Evolutionary conservation across 306 rosid species (phyloP).

Genomic region (Potentilla sterilis): DNA sequence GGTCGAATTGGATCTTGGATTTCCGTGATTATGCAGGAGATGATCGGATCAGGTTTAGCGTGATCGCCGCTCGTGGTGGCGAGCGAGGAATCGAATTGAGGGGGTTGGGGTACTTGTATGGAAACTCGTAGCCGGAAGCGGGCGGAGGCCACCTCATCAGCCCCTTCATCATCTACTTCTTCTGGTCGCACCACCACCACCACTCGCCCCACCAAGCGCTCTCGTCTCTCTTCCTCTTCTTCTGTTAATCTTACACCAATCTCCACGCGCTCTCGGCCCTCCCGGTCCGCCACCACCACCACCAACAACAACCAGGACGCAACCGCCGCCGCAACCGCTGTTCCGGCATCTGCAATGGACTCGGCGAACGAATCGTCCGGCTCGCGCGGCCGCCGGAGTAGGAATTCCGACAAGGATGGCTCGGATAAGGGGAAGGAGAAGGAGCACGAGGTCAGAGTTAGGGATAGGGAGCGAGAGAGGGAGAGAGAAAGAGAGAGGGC

Average conservation of each 20-base stretch:
- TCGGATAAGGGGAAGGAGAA: conserved; percentile 81
- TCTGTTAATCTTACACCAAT: conserved; percentile 29
- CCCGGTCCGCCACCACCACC: conserved; percentile 22
- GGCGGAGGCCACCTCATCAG: conserved; percentile 99
- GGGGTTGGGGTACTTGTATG: conserved; percentile 99
- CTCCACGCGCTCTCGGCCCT: conserved; percentile 73
- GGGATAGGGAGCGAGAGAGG: conserved; percentile 69
- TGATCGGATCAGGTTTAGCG: conserved; percentile 37
- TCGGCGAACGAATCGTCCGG: conserved; percentile 78
- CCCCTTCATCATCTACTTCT: conserved; percentile 83
- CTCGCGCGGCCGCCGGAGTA: conserved; percentile 75
- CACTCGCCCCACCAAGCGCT: conserved; percentile 77
- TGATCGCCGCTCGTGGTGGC: conserved; percentile 71
- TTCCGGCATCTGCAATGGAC: conserved; percentile 60
- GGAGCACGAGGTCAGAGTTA: conserved; percentile 84
- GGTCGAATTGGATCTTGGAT: conserved; percentile 33
- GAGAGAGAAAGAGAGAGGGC: conserved; percentile 68
- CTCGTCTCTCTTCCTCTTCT: conserved; percentile 57
- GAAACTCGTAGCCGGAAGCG: conserved; percentile 99
- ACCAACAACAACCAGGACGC: conserved; percentile 13
- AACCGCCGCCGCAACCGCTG: conserved; percentile 39
- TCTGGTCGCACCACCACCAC: conserved; percentile 47
- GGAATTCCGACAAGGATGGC: conserved; percentile 60
- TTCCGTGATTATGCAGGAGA: conserved; percentile 22
- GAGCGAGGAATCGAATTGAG: conserved; percentile 66